These are phyloP conservation scores for Cryphonectria japonica DNA, from an alignment of 2,329 filamentous ascomycete species.

Conservation along the genomic window DNA sequence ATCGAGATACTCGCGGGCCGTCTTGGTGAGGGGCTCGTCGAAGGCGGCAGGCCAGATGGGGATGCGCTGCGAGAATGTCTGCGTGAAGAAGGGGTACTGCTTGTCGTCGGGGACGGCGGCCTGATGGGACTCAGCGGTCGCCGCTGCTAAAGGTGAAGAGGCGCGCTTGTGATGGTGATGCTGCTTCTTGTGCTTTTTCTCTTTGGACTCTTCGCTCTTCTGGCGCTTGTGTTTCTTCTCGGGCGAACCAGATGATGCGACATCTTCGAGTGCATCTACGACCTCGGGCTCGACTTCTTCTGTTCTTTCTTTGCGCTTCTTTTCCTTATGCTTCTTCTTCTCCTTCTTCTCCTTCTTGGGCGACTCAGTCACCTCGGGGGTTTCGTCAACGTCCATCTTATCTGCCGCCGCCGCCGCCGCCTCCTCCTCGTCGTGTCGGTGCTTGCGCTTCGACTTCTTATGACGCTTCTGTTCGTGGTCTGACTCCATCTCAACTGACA, in stretches of 20 bases:
- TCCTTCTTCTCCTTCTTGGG: slow-evolving; percentile 29
- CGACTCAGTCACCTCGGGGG: slow-evolving; percentile 15
- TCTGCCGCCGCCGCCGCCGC: slow-evolving; percentile 15
- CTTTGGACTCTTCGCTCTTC: slow-evolving; percentile 33
- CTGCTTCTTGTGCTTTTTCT: slow-evolving; percentile 31
- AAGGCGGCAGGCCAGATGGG: slow-evolving; percentile 74
- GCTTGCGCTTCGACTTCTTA: slow-evolving; percentile 30
- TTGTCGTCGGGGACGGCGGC: slow-evolving; percentile 43
- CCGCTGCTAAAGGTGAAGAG: slow-evolving; percentile 1
- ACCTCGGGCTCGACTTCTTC: slow-evolving; percentile 34
- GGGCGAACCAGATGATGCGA: slow-evolving; percentile 10
- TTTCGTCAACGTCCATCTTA: slow-evolving; percentile 28
- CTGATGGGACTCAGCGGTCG: slow-evolving; percentile 31
- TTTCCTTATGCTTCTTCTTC: slow-evolving; percentile 33
- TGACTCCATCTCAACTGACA: slow-evolving; percentile 26
- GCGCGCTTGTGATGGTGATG: slow-evolving; percentile 26
- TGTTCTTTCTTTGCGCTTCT: slow-evolving; percentile 39
- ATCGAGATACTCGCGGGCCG: slow-evolving; percentile 74
- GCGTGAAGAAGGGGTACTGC: slow-evolving; percentile 74
- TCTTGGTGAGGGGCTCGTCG: slow-evolving; percentile 69
- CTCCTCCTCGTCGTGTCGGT: slow-evolving; percentile 27
- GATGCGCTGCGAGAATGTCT: slow-evolving; percentile 81
- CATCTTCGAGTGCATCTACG: not conserved
- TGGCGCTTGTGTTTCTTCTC: slow-evolving; percentile 26
- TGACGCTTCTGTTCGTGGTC: slow-evolving; percentile 28